These are phyloP conservation scores for Rhipidocladum racemiflorum DNA, from an alignment of 176 grass and related monocot species.

Conservation along the genomic window DNA sequence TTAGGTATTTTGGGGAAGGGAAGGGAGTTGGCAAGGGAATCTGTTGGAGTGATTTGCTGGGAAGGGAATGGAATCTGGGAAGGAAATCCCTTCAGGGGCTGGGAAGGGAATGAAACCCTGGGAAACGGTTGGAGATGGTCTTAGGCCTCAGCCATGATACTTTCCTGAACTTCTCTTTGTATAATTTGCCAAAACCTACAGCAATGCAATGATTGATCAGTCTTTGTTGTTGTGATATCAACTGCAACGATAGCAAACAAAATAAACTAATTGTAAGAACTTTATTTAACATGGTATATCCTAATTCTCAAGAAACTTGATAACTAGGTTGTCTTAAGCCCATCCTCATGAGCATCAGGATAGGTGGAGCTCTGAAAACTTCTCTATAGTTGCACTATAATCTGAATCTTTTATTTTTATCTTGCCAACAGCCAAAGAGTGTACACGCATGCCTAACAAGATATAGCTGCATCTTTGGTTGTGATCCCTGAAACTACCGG, in stretches of 20 bases:
- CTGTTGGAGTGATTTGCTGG: no score
- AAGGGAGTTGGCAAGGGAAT: no score
- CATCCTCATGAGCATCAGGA: conserved; percentile 55
- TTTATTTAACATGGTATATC: conserved; percentile 44
- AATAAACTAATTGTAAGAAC: not conserved
- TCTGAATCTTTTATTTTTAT: conserved; percentile 37
- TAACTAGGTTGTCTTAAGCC: conserved; percentile 67
- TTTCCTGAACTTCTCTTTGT: conserved; percentile 71
- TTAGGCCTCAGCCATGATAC: conserved; percentile 76
- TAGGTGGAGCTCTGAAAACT: conserved; percentile 43
- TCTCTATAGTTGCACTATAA: conserved; percentile 36
- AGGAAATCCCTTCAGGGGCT: no score
- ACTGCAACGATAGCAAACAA: not conserved
- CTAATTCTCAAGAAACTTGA: conserved; percentile 77
- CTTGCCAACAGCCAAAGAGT: conserved; percentile 78
- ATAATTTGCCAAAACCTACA: conserved; percentile 82
- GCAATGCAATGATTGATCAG: not conserved
- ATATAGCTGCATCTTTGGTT: conserved; percentile 82
- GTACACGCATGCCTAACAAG: conserved; percentile 65
- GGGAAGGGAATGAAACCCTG: no score
- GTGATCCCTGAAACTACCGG: conserved; percentile 84
- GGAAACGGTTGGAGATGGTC: no score
- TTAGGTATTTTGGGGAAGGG: no score
- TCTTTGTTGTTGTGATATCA: not conserved
- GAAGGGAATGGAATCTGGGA: no score